Evolutionary conservation across 768 basidiomycete species (phyloP), one percentile per base, ranked within the genome.

Genomic region (Paxillus involutus): DNA sequence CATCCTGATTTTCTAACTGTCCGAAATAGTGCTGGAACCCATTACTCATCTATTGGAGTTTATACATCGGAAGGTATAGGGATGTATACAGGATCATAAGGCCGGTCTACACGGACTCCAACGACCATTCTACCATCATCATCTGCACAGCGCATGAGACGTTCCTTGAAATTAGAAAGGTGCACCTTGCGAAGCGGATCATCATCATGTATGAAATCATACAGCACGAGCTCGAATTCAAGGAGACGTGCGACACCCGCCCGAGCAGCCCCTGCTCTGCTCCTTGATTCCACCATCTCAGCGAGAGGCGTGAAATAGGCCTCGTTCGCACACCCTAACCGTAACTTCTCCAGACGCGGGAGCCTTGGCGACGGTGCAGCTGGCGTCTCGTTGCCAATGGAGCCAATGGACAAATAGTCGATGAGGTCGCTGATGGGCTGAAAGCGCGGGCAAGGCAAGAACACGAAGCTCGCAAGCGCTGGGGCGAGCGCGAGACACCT

Each of bases 61-160:
- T 32, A 11, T 3, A 32, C 32, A 9, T 32, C 17, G 45, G 59
- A 59, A 44, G 65, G 42, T 35, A 58, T 16, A 0, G 58, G 16
- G 10, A 68, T 24, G 49, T 67, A 68, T 32, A 47, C 57, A 0
- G 66, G 66, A 9, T 68, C 62, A 13, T 67, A 67, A 26, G 66
- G 64, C 51, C 63, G 39, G 41, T 68, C 64, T 3, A 68, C 59
- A 36, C 42, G 40, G 1, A 67, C 66, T 3, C 61, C 61, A 37
- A 68, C 66, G 3, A 63, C 52, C 39, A 68, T 55, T 11, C 59
- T 59, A 19, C 55, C 56, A 29, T 63, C 61, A 9, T 26, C 36
- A 11, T 53, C 64, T 2, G 66, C 66, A 36, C 59, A 68, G 17
- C 30, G 44, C 41, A 60, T 37, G 40, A 68, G 56, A 12, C 63